Evolutionary conservation across 352 stramenopile genomes (phyloP).

Genomic region (Blastocystis sp.): DNA sequence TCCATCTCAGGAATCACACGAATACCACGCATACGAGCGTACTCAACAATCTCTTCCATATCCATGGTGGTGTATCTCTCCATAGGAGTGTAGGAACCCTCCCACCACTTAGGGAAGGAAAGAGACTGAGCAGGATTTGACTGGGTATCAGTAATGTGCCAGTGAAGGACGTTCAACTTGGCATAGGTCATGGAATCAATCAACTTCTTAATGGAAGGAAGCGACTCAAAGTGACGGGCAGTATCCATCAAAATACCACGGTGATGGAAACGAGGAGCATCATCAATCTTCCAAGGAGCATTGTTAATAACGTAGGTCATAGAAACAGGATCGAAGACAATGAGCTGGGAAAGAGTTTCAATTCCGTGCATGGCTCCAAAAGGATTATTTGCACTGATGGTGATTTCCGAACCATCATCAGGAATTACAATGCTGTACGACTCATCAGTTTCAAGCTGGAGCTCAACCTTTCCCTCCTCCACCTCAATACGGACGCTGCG

Average conservation of each 20-base stretch:
- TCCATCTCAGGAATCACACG: slow-evolving; percentile 70
- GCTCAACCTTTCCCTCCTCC: slow-evolving; percentile 16
- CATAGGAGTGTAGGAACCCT: slow-evolving; percentile 72
- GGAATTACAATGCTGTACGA: slow-evolving; percentile 53
- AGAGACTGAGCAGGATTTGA: slow-evolving; percentile 71
- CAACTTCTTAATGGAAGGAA: slow-evolving; percentile 71
- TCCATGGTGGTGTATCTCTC: slow-evolving; percentile 68
- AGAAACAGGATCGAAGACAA: slow-evolving; percentile 34
- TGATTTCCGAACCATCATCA: slow-evolving; percentile 46
- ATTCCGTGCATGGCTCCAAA: slow-evolving; percentile 64
- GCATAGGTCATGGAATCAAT: slow-evolving; percentile 71
- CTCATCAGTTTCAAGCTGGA: slow-evolving; percentile 43
- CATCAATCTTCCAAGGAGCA: slow-evolving; percentile 67
- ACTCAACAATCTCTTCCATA: slow-evolving; percentile 70
- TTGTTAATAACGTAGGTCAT: slow-evolving; percentile 43
- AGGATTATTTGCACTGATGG: slow-evolving; percentile 13
- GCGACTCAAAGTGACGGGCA: slow-evolving; percentile 75
- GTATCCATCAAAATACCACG: slow-evolving; percentile 78
- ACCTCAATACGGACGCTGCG: not conserved
- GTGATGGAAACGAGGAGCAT: slow-evolving; percentile 72
- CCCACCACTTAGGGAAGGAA: slow-evolving; percentile 36
- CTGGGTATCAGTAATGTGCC: slow-evolving; percentile 72
- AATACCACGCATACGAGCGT: slow-evolving; percentile 68
- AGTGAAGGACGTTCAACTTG: slow-evolving; percentile 74
- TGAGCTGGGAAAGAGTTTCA: slow-evolving; percentile 69